phyloP scores from a whole-genome alignment of 768 basidiomycete genomes.

The Mycena filopes region DNA sequence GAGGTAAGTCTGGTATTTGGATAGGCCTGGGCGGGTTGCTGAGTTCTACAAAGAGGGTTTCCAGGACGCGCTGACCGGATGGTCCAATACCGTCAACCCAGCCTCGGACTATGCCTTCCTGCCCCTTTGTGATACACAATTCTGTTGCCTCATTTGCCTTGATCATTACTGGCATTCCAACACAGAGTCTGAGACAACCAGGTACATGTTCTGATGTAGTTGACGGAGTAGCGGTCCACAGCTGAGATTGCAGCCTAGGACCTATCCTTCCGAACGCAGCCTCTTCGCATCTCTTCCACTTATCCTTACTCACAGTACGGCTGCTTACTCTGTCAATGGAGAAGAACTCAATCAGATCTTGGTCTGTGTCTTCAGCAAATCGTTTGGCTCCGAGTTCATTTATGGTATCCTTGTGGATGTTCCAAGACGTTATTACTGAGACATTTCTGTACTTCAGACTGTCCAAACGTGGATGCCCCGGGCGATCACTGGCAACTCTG shows the following conservation, averaged over 20 bases:
- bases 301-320: not conserved
- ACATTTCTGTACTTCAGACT: too few relatives aligned
- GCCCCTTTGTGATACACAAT: not conserved
- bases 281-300: not conserved
- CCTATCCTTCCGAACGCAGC: not conserved
- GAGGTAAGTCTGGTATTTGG: conserved; percentile 38
- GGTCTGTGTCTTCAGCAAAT: not conserved
- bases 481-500: too few relatives aligned
- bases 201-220: not conserved
- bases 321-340: not conserved
- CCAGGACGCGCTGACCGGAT: not conserved
- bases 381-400: not conserved
- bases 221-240: not conserved
- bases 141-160: not conserved
- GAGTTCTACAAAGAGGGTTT: not conserved
- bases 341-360: not conserved
- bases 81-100: not conserved
- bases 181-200: not conserved
- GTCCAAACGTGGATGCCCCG: too few relatives aligned
- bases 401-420: too few relatives aligned
- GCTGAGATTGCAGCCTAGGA: not conserved
- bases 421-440: too few relatives aligned
- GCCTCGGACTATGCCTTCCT: not conserved
- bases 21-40: conserved; percentile 39
- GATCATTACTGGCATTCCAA: not conserved